Evolutionary conservation across 2,329 filamentous ascomycete genomes (phyloP), one percentile per base, ranked within the genome.

Genomic region (Botryosphaeria dothidea): DNA sequence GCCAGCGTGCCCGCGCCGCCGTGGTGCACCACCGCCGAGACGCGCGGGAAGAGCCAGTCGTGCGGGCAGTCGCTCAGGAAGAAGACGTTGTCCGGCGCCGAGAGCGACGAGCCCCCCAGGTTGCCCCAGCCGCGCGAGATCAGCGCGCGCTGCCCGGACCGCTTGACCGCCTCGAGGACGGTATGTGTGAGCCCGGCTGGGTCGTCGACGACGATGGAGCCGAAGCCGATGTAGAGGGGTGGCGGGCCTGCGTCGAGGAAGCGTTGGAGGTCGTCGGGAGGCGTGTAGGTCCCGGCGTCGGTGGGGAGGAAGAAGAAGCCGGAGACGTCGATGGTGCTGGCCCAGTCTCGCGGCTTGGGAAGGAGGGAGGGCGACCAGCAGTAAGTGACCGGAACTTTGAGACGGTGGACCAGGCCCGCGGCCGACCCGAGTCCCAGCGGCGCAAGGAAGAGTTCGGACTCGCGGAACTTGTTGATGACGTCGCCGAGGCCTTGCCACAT

Each of bases 261-360:
- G 21, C 71, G 71, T 23, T 68, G 67, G 21, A 91, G 78, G 0
- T 83, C 81, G 2, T 82, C 74, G 0, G 87, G 85, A 0, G 89
- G 88, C 21, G 81, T 77, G 70, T 86, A 91, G 1, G 82, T 11
- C 80, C 80, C 80, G 3, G 85, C 85, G 8, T 89, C 88, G 9
- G 88, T 81, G 65, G 92, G 89, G 0, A 92, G 82, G 71, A 93
- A 94, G 3, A 92, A 89, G 70, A 93, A 94, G 23, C 92, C 91
- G 1, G 89, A 87, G 23, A 93, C 86, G 71, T 92, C 88, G 65
- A 94, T 86, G 81, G 69, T 91, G 84, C 19, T 81, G 81, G 3
- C 88, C 89, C 88, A 91, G 69, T 91, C 89, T 21, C 81, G 76
- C 0, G 89, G 89, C 69, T 91, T 91, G 0, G 88, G 86, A 0